Evolutionary conservation across 805 yeast genomes (phyloP).

Genomic region (Candida boleticola): DNA sequence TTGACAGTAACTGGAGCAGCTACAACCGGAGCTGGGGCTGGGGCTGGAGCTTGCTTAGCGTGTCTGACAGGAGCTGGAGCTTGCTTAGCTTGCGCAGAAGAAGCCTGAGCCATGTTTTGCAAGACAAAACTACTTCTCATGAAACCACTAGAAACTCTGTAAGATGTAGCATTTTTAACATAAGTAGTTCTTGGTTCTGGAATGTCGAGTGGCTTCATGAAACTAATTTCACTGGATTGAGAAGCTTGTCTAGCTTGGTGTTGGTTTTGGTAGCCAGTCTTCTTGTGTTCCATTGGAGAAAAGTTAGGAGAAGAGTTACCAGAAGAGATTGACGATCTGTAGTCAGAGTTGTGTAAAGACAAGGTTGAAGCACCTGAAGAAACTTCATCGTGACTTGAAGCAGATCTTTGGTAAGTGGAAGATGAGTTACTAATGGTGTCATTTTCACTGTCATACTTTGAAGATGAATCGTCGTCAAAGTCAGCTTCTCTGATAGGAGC

Average conservation of each 20-base stretch:
- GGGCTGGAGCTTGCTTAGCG: conserved; percentile 1
- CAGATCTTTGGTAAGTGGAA: conserved; percentile 15
- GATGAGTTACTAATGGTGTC: conserved; percentile 14
- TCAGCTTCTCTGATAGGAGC: conserved; percentile 39
- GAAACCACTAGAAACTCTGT: conserved; percentile 40
- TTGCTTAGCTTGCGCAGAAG: not conserved
- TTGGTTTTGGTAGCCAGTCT: conserved; percentile 4
- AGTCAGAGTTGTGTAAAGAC: conserved; percentile 39
- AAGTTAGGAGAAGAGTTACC: conserved; percentile 22
- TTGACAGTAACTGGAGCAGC: not conserved
- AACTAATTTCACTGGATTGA: conserved; percentile 14
- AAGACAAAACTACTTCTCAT: conserved; percentile 43
- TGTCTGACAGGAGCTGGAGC: too few relatives aligned
- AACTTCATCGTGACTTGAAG: conserved; percentile 16
- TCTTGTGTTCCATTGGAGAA: conserved; percentile 14
- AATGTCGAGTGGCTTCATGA: conserved; percentile 16
- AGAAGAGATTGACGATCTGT: conserved; percentile 35
- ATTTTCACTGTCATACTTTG: conserved; percentile 28
- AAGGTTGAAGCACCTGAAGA: conserved; percentile 32
- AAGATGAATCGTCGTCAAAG: conserved; percentile 27
- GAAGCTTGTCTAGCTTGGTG: conserved; percentile 13
- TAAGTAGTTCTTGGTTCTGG: conserved; percentile 7
- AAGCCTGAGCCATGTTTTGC: conserved; percentile 14
- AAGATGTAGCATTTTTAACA: conserved; percentile 1
- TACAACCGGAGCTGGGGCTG: not conserved